phyloP scores from a whole-genome alignment of 176 grass and related monocot species.

The Alloteropsis semialata region DNA sequence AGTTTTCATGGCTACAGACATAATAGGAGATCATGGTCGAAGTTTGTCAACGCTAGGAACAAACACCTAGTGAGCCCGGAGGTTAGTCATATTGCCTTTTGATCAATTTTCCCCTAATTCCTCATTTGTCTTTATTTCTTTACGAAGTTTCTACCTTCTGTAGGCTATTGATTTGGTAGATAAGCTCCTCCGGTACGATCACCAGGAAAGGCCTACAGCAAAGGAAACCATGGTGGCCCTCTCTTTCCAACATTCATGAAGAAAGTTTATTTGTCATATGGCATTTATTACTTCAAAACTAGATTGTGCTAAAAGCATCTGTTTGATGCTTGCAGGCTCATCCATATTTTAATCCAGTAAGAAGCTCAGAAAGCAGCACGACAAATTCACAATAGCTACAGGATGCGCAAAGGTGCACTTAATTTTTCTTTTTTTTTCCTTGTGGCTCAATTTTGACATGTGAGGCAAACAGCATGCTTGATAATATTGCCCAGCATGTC shows the following conservation, averaged over 20 bases:
- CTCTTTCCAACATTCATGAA: not conserved
- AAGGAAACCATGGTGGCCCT: slow-evolving; percentile 81
- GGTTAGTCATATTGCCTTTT: slow-evolving; percentile 40
- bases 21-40: slow-evolving; percentile 72
- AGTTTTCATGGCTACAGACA: slow-evolving; percentile 47
- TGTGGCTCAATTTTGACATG: not conserved
- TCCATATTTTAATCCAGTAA: slow-evolving; percentile 72
- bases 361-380: slow-evolving; percentile 44
- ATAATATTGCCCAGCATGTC: not conserved
- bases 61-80: slow-evolving; percentile 71
- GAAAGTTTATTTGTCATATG: not conserved
- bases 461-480: not conserved
- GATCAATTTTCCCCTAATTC: not conserved
- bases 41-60: slow-evolving; percentile 71
- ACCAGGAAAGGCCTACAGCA: slow-evolving; percentile 90
- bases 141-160: not conserved
- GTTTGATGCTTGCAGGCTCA: slow-evolving; percentile 57
- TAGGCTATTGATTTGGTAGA: slow-evolving; percentile 94
- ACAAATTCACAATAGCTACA: slow-evolving; percentile 27
- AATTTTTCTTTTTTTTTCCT: not conserved
- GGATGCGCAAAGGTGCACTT: not conserved
- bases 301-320: not conserved
- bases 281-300: not conserved
- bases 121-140: slow-evolving; percentile 16
- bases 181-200: slow-evolving; percentile 76